Evolutionary conservation across 1,284 basidiomycete species (phyloP), one percentile per base, ranked within the genome.

Genomic region (Trametes sp.): DNA sequence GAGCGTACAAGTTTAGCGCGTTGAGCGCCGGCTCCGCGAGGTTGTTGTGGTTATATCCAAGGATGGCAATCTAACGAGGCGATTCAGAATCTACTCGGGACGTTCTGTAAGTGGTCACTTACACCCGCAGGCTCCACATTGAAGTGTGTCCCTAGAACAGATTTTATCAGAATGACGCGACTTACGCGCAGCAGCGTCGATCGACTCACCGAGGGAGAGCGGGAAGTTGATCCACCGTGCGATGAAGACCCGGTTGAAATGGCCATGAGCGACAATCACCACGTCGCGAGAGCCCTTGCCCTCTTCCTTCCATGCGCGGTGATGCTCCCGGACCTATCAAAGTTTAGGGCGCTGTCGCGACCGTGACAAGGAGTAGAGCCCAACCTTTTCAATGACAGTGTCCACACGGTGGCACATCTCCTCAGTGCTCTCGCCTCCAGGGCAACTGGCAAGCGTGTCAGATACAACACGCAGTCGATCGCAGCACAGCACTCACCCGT

Each of bases 211-310:
- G 54, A 90, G 79, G 45, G 76, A 76, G 31, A 94, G 79, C 5
- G 86, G 85, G 72, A 92, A 87, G 28, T 84, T 76, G 67, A 92
- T 86, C 93, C 93, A 95, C 36, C 93, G 88, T 21, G 92, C 78
- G 63, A 97, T 91, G 67, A 97, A 84, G 61, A 89, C 87, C 59
- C 95, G 87, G 61, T 87, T 93, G 76, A 96, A 95, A 76, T 96
- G 94, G 0, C 90, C 92, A 75, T 92, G 92, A 9, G 90, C 89
- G 46, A 93, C 84, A 64, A 94, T 86, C 57, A 91, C 79, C 45
- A 95, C 90, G 67, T 94, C 90, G 31, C 89, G 83, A 42, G 82
- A 81, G 52, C 87, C 82, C 29, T 82, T 75, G 5, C 87, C 87
- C 62, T 87, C 84, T 72, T 90, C 87, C 65, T 84, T 79, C 78